Evolutionary conservation across 371 early-diverging fungal species (phyloP), one percentile per base, ranked within the genome.

Genomic region (Mucor ambiguus): DNA sequence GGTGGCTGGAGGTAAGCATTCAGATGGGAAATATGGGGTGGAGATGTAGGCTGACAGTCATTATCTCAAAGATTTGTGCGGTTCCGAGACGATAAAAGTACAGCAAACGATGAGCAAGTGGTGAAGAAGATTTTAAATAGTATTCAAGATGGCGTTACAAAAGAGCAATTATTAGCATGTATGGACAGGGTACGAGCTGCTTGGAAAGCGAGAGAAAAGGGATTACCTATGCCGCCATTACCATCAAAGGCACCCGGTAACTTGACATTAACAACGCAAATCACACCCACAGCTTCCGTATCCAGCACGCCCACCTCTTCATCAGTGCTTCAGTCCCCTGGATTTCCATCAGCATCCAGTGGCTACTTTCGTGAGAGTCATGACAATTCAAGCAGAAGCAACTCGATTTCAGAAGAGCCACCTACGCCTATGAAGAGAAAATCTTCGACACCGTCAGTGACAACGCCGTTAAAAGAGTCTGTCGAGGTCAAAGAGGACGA

Each of bases 11-110:
- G 85, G 70, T 86, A 73, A 69, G 32, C 41, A 4, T 10, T 56
- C 9, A 18, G 9, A 22, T 33, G 35, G 20, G 22, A 35, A 8
- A 14, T 24, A 28, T 35, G 3, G 12, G 41, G 22, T 12, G 1
- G 0, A 41, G 41, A 5, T 30, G 8, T 32, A 9, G 20, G 28
- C 30, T 61, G 16, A 24, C 26, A 8, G 37, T 12, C 37, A 16
- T n/a, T 20, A 20, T 52, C 3, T 14, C 0, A 35, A 20, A 79
- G 83, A 72, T 87, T 91, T 72, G 85, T 89, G 24, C 85, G 89
- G 24, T 81, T 89, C 16, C 79, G 93, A 20, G 82, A 79, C 20
- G 93, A 93, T 72, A 91, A 90, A 68, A 78, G 79, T n/a, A 83
- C 80, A 22, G 88, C 89, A 16, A 90, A 91, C 69, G 89, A 89